Base-by-base conservation (phyloP, 257 asterid species). In the Solanum lycopersicoides region DNA sequence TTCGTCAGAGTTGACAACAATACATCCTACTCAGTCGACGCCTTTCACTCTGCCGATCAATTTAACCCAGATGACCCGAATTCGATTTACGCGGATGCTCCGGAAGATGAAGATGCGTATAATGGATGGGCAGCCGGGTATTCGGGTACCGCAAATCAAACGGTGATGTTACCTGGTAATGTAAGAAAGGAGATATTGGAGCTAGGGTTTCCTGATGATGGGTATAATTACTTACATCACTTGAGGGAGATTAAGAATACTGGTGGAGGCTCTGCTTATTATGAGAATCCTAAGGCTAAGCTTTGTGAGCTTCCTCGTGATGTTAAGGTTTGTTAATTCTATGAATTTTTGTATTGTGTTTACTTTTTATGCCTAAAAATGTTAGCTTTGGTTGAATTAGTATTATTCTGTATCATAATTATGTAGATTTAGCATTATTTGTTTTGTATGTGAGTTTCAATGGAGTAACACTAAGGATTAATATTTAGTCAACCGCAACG, bases 191-290 rank as follows among this genome's bases (percentile, higher is more conserved):
- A 97, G 93, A 94, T 95, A 89, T 83, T 97, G 88, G 96, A 97
- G 90, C 93, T 95, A 59, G 99, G 99, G 56, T 97, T 94, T 92
- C 98, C 99, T 35, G 99, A 97, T 53, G 99, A 95, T 86, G 99
- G 99, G 44, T 97, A 97, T 91, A 94, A 97, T 87, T 97, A 97
- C 66, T 92, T 95, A 92, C 7, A 76, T 47, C 99, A 97, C 87
- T 28, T 97, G 92, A 91, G 98, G 87, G 99, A 97, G 87, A 97
- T 97, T 91, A 95, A 88, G 93, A 95, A 95, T 68, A 88, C 93
- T 9, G 99, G 99, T 60, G 99, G 93, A 37, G 98, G 99, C n/a
- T 94, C 99, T 12, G 89, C 90, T 8, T 97, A 95, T 87, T 95
- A 93, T 88, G 71, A 94, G 12, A 97, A 97, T 76, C 96, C 99